Percentiles rank a stretch among this genome's conserved stretches.
Conservation (phyloP, 768 basidiomycete genomes). For the Lentinula boryana region DNA sequence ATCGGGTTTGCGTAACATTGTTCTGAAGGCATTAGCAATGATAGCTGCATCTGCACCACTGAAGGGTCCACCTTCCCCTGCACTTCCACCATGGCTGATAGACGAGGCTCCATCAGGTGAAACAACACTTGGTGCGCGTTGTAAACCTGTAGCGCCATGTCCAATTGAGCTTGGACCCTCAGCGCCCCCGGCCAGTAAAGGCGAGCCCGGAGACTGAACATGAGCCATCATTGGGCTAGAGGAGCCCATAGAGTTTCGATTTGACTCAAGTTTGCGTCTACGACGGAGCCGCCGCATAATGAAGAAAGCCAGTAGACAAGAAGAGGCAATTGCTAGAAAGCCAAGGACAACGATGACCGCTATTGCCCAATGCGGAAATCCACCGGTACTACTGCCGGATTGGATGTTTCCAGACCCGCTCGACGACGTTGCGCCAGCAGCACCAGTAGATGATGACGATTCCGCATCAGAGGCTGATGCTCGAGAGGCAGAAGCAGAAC, state of each 20-base stretch:
- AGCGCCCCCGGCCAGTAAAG: conserved; percentile 34
- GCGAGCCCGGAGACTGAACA: conserved; percentile 40
- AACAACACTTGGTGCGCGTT: conserved; percentile 34
- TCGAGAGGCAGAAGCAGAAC: conserved; percentile 40
- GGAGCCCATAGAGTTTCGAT: conserved; percentile 74
- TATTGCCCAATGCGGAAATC: conserved; percentile 87
- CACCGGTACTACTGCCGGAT: conserved; percentile 20
- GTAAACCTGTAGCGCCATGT: conserved; percentile 15
- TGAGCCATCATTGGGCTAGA: conserved; percentile 80
- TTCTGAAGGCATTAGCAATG: conserved; percentile 89
- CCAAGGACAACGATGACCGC: conserved; percentile 86
- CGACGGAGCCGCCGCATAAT: conserved; percentile 64
- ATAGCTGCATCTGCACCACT: conserved; percentile 85
- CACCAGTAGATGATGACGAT: conserved; percentile 13
- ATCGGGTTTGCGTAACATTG: conserved; percentile 84
- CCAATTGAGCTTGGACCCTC: conserved; percentile 26
- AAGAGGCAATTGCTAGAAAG: conserved; percentile 72
- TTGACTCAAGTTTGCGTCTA: conserved; percentile 39
- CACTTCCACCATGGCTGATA: conserved; percentile 53
- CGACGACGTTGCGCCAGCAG: conserved; percentile 13
- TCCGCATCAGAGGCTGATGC: conserved; percentile 30
- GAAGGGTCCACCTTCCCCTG: conserved; percentile 65
- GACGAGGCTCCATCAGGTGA: conserved; percentile 74
- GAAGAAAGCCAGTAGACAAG: conserved; percentile 64
- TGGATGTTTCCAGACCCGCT: conserved; percentile 40